Percentiles rank a stretch among this genome's conserved stretches.
These are phyloP conservation scores for Microdochium nivale DNA, from an alignment of 2,329 filamentous ascomycete species.

Conservation along the genomic window DNA sequence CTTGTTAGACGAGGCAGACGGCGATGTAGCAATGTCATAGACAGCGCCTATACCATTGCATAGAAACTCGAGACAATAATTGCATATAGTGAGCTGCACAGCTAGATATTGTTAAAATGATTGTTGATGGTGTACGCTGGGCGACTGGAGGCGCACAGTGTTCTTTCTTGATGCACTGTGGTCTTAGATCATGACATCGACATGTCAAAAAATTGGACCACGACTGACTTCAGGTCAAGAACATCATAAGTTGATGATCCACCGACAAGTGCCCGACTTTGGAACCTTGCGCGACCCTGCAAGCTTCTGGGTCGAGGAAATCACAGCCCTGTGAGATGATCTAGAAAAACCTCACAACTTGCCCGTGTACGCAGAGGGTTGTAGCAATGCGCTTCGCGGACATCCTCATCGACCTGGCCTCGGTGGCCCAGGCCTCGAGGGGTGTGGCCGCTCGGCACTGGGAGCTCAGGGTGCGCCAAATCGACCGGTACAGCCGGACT, in stretches of 20 bases:
- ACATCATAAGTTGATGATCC: no score
- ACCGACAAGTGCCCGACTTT: no score
- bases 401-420: slow-evolving; percentile 59
- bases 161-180: neutral
- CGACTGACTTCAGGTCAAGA: no score
- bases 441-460: slow-evolving; percentile 57
- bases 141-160: neutral
- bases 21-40: slow-evolving; percentile 31
- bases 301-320: no score
- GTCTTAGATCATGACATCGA: slow-evolving; percentile 1
- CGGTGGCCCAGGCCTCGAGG: slow-evolving; percentile 61
- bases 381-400: slow-evolving; percentile 50
- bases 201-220: neutral
- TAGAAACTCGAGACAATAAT: neutral
- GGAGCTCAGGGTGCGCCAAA: slow-evolving; percentile 45
- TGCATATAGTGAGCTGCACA: neutral
- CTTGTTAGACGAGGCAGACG: slow-evolving; percentile 27
- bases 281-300: no score
- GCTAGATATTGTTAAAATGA: neutral
- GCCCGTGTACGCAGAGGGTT: neutral
- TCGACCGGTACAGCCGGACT: slow-evolving; percentile 39
- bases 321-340: neutral
- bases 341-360: neutral
- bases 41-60: neutral
- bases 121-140: neutral